Conservation (phyloP, 495 filamentous ascomycete genomes). For the Clavariopsis aquatica region DNA sequence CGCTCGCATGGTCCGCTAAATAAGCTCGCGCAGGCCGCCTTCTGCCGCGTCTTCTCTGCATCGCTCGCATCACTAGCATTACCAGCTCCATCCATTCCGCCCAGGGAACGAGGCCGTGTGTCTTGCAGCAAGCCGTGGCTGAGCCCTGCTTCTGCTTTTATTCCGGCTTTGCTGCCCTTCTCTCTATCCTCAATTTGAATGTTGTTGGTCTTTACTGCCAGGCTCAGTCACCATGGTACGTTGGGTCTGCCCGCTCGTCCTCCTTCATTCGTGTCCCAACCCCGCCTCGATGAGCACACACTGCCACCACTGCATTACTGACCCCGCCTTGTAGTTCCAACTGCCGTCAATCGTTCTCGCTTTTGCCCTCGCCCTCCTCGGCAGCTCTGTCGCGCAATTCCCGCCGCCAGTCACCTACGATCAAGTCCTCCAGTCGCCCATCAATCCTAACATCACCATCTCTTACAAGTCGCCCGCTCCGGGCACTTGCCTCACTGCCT, state of each 20-base stretch:
- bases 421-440: slow-evolving; percentile 57
- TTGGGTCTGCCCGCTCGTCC: neutral
- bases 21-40: slow-evolving; percentile 2
- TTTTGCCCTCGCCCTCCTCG: slow-evolving; percentile 4
- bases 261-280: neutral
- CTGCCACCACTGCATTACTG: neutral
- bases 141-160: slow-evolving; percentile 2
- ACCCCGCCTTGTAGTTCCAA: slow-evolving; percentile 21
- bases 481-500: slow-evolving; percentile 47
- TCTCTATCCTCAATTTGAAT: neutral
- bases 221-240: slow-evolving; percentile 11
- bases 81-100: neutral
- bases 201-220: neutral
- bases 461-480: slow-evolving; percentile 58
- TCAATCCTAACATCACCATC: slow-evolving; percentile 60
- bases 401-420: slow-evolving; percentile 45
- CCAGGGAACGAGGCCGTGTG: too few relatives aligned
- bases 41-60: neutral
- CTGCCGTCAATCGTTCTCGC: slow-evolving; percentile 31
- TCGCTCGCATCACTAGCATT: neutral
- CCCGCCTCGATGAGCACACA: neutral
- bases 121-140: neutral
- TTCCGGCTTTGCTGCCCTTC: neutral
- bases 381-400: slow-evolving; percentile 18
- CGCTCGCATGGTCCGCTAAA: neutral